Base-by-base conservation (phyloP, 345 rosid species). In the Fremontodendron californicum region DNA sequence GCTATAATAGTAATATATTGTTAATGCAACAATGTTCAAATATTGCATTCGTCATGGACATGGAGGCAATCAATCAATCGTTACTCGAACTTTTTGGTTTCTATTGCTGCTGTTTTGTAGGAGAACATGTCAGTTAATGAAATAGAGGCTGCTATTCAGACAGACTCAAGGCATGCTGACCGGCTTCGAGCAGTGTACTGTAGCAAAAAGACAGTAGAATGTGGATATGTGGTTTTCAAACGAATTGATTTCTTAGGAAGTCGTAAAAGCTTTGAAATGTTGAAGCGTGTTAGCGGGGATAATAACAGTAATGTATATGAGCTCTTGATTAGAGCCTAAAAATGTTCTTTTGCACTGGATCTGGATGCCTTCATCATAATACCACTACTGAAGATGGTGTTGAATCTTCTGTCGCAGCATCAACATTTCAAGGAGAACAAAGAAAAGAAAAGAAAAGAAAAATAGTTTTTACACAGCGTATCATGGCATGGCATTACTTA, bases 91-190 rank as follows among this genome's bases (percentile, higher is more conserved):
- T 3, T 25, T 16, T 15, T 19, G n/a, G 15, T 18, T 46, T 9
- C 8, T 31, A 1, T 33, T 46, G 25, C 13, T 51, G 65, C 21
- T 52, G 15, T 63, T 54, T 49, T 61, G 62, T 86, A 95, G 97
- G 98, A 90, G 85, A 90, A 85, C 81, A 88, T 95, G 91, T 79
- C 87, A 15, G 81, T 77, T 60, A 70, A 86, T 48, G 99, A 93
- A 87, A 57, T 92, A 79, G 91, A 87, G 78, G 87, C 80, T 39
- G 96, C 94, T 1, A 90, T 93, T 77, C 98, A 95, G 85, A 90
- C 97, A 0, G 97, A 93, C 76, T 95, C 97, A 0, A 86, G 93
- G 83, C 92, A 95, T 43, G 97, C 94, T 29, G 96, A 95, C 78
- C 82, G 89, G 81, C 94, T 92, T 61, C 85, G 98, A 77, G 80